Evolutionary conservation across 2,329 filamentous ascomycete genomes (phyloP).

Genomic region (Xylaria arbuscula): DNA sequence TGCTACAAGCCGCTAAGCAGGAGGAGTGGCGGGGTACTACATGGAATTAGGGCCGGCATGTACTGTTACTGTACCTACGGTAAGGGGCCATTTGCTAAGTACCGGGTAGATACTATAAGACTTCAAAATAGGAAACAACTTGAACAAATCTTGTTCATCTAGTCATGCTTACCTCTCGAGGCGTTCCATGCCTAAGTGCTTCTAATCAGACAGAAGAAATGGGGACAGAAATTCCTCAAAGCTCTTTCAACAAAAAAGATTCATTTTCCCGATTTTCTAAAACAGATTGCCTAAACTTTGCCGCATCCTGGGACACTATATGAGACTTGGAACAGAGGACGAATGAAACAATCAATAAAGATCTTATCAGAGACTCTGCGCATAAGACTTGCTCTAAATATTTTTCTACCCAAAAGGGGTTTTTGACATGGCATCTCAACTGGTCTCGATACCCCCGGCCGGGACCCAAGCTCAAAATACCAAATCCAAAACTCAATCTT

Average conservation of each 20-base stretch:
- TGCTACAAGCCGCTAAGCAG: slow-evolving; percentile 18
- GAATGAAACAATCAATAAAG: background rate
- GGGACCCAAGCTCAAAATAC: background rate
- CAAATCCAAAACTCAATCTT: slow-evolving; percentile 3
- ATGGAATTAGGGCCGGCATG: background rate
- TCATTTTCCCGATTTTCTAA: background rate
- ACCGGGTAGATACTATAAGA: no score
- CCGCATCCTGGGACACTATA: background rate
- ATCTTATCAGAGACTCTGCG: background rate
- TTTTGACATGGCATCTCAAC: slow-evolving; percentile 30
- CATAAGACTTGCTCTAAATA: background rate
- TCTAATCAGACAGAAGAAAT: slow-evolving; percentile 10
- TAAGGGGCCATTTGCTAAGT: no score
- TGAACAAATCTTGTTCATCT: no score
- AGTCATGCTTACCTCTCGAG: background rate
- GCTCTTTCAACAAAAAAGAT: background rate
- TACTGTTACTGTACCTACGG: no score
- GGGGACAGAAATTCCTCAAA: background rate
- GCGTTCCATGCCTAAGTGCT: background rate
- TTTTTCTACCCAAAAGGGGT: background rate
- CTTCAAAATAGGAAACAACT: no score
- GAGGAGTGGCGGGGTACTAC: slow-evolving; percentile 20
- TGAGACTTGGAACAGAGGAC: background rate
- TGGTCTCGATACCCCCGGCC: slow-evolving; percentile 24
- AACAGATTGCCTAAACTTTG: background rate